Percentiles rank a stretch among this genome's conserved stretches.
Evolutionary conservation across 768 basidiomycete genomes (phyloP).

Genomic region (Rhodosporidiobolus sp.): DNA sequence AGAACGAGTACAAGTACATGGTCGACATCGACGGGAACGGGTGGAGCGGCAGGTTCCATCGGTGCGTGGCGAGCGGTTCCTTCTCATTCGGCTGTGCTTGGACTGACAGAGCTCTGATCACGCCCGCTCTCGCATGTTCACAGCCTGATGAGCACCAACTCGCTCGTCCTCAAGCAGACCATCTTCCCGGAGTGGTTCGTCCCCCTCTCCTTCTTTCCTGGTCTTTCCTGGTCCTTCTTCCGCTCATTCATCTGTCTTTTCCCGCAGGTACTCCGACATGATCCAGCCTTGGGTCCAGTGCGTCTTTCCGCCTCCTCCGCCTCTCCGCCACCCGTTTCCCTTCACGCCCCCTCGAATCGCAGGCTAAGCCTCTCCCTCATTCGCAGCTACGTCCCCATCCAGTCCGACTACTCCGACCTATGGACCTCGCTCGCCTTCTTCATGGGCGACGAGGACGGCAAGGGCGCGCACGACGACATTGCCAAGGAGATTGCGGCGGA

Average conservation of each 20-base stretch:
- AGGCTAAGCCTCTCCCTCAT: constrained; percentile 45
- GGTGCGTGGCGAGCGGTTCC: constrained; percentile 39
- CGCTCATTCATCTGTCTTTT: not conserved
- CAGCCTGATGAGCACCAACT: constrained; percentile 51
- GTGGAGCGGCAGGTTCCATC: constrained; percentile 80
- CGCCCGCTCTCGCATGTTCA: no score
- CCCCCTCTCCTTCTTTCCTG: not conserved
- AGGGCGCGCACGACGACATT: constrained; percentile 48
- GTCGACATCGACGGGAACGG: constrained; percentile 91
- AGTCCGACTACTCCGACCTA: constrained; percentile 48
- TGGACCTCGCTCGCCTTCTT: constrained; percentile 51
- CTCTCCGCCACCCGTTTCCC: not conserved
- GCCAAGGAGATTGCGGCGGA: constrained; percentile 48
- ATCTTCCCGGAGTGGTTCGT: constrained; percentile 45
- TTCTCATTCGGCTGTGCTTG: fast-evolving
- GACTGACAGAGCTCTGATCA: no score
- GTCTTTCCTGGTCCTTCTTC: not conserved
- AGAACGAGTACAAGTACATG: constrained; percentile 52
- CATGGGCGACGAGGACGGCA: constrained; percentile 45
- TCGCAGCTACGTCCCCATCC: constrained; percentile 46
- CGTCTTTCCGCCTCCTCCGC: not conserved
- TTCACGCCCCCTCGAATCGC: constrained; percentile 2
- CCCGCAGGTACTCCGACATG: constrained; percentile 34
- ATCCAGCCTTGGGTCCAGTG: constrained; percentile 52
- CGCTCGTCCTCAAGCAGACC: constrained; percentile 50